These are phyloP conservation scores for Astrocystis sublimbata DNA, from an alignment of 495 filamentous ascomycete species.

Conservation along the genomic window DNA sequence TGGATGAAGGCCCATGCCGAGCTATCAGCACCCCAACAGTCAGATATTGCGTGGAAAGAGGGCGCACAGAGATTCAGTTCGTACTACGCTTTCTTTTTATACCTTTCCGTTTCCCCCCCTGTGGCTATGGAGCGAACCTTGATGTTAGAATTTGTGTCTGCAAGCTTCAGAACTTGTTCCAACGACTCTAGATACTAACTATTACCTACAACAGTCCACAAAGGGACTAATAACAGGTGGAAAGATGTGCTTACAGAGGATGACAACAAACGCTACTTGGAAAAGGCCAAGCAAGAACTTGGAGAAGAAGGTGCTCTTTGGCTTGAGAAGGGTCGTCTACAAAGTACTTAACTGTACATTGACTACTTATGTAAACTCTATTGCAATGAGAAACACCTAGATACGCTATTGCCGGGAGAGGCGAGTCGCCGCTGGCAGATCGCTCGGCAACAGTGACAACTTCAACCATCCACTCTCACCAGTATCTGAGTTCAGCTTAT, in stretches of 20 bases:
- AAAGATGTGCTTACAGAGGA: slow-evolving; percentile 1
- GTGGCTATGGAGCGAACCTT: neutral
- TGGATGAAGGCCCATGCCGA: slow-evolving; percentile 10
- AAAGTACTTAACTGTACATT: neutral
- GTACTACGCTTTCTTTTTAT: neutral
- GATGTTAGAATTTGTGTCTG: neutral
- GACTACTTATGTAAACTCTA: too few relatives aligned
- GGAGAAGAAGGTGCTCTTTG: slow-evolving; percentile 3
- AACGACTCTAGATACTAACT: neutral
- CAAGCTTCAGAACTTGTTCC: neutral
- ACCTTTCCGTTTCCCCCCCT: neutral
- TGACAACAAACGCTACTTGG: slow-evolving; percentile 6
- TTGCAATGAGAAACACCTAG: too few relatives aligned
- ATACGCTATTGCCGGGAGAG: too few relatives aligned
- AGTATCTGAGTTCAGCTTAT: too few relatives aligned
- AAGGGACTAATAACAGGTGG: slow-evolving; percentile 8
- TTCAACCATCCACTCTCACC: too few relatives aligned
- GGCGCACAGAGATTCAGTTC: slow-evolving; percentile 8
- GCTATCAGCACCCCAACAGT: neutral
- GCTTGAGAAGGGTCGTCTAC: slow-evolving; percentile 6
- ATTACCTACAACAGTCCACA: neutral
- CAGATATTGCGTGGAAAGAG: slow-evolving; percentile 2
- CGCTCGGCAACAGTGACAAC: too few relatives aligned
- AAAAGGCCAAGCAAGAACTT: slow-evolving; percentile 1
- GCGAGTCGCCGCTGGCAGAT: too few relatives aligned